phyloP scores from a whole-genome alignment of 2,329 filamentous ascomycete species.

The Pseudogymnoascus sp. region DNA sequence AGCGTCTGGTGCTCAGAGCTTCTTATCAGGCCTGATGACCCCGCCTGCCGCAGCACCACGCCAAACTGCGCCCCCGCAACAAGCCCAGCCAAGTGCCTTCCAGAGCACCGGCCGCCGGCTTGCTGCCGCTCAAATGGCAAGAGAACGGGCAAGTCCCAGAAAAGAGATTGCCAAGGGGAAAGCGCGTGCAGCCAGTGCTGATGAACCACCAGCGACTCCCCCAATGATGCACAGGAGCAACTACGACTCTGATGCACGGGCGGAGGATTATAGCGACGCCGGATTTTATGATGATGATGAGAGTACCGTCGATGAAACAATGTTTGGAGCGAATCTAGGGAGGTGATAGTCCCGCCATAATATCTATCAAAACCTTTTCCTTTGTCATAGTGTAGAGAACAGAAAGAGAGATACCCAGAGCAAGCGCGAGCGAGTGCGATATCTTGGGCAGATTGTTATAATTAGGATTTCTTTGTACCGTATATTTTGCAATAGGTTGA shows the following conservation, averaged over 20 bases:
- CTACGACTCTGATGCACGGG: slow-evolving; percentile 55
- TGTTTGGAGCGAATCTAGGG: slow-evolving; percentile 13
- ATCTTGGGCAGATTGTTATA: slow-evolving; percentile 8
- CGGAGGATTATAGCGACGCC: slow-evolving; percentile 40
- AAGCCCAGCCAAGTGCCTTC: slow-evolving; percentile 47
- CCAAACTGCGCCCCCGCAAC: slow-evolving; percentile 43
- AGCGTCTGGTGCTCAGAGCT: slow-evolving; percentile 45
- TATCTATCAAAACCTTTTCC: slow-evolving; percentile 2
- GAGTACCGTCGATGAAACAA: slow-evolving; percentile 18
- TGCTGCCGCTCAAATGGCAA: slow-evolving; percentile 42
- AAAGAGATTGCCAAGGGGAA: slow-evolving; percentile 2
- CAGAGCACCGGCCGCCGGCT: slow-evolving; percentile 51
- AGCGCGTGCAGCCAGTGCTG: slow-evolving; percentile 29
- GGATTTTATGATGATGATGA: slow-evolving; percentile 31
- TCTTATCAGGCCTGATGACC: slow-evolving; percentile 76
- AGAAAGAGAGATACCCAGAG: not conserved
- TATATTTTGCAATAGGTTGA: slow-evolving; percentile 5
- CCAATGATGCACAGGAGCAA: slow-evolving; percentile 52
- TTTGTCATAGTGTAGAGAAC: slow-evolving; percentile 9
- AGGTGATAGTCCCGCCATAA: slow-evolving; percentile 6
- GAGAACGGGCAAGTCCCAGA: not conserved
- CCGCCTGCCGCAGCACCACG: slow-evolving; percentile 65
- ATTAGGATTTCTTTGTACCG: slow-evolving; percentile 6
- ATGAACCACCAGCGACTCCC: slow-evolving; percentile 39
- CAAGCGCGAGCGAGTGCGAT: slow-evolving; percentile 1